These are phyloP conservation scores for Berberis thunbergii DNA, from an alignment of 164 flowering plant genomes.

Conservation along the genomic window DNA sequence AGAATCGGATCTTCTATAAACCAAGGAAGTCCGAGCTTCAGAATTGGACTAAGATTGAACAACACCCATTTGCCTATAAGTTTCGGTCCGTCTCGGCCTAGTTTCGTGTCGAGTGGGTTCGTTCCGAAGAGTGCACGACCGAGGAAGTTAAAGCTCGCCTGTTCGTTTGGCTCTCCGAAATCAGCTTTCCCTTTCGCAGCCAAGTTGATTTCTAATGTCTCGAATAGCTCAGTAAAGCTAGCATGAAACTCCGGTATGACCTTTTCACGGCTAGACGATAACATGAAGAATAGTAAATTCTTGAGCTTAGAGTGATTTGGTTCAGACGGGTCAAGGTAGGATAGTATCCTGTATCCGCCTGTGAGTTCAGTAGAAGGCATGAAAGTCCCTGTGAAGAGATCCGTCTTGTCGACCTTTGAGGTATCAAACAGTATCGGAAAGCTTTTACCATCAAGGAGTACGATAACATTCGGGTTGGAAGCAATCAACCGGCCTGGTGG, in stretches of 20 bases:
- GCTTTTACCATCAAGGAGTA: conserved; percentile 14
- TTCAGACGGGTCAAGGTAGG: conserved; percentile 16
- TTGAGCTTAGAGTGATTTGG: conserved; percentile 14
- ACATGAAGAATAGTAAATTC: conserved; percentile 8
- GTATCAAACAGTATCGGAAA: conserved; percentile 14
- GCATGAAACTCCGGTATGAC: conserved; percentile 13
- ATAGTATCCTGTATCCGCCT: conserved; percentile 11
- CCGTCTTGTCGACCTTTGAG: conserved; percentile 10
- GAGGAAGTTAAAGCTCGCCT: conserved; percentile 12
- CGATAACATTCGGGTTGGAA: conserved; percentile 10
- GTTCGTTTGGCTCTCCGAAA: conserved; percentile 4
- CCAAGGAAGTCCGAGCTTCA: conserved; percentile 14
- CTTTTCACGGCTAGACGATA: conserved; percentile 4
- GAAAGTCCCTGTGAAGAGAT: conserved; percentile 16
- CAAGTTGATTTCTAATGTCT: conserved; percentile 9
- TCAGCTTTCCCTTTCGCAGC: conserved; percentile 7
- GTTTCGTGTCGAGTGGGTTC: conserved; percentile 12
- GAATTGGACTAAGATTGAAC: conserved; percentile 14
- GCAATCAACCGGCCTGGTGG: conserved; percentile 14
- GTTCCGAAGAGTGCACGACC: conserved; percentile 7
- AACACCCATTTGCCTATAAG: conserved; percentile 12
- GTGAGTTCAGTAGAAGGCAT: conserved; percentile 13
- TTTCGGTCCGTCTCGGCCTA: conserved; percentile 11
- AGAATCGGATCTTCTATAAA: conserved; percentile 16
- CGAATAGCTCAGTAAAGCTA: conserved; percentile 9